These are phyloP conservation scores for Pseudotsuga menziesii DNA, from an alignment of 75 land plant genomes.

Conservation along the genomic window DNA sequence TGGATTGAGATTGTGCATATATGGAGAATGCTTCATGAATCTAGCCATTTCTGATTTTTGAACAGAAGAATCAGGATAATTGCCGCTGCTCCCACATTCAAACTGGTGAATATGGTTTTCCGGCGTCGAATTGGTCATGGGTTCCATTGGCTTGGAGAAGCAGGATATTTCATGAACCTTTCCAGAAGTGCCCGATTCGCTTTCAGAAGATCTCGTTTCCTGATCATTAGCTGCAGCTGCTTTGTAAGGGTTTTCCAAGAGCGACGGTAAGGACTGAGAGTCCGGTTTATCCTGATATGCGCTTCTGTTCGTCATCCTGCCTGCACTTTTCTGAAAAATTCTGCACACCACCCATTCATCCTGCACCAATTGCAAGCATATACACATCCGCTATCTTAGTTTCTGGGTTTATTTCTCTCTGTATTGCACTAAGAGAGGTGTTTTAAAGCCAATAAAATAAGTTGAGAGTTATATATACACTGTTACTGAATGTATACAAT, in stretches of 20 bases:
- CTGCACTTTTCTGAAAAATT: conserved; percentile 31
- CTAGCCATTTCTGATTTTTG: not conserved
- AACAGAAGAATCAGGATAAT: not conserved
- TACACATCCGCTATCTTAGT: too few relatives aligned
- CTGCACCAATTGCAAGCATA: conserved; percentile 6
- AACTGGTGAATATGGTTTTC: not conserved
- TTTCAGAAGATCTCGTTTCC: not conserved
- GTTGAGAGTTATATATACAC: too few relatives aligned
- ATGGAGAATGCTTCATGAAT: not conserved
- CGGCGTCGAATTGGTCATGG: not conserved
- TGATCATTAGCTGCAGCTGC: not conserved
- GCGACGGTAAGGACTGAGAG: conserved; percentile 2
- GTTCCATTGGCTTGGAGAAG: not conserved
- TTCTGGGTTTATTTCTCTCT: too few relatives aligned
- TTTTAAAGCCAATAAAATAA: too few relatives aligned
- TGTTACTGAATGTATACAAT: too few relatives aligned
- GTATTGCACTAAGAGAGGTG: too few relatives aligned
- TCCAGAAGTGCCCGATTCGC: not conserved
- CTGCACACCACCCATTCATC: conserved; percentile 69
- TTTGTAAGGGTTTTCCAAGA: not conserved
- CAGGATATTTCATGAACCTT: not conserved
- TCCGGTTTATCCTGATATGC: not conserved
- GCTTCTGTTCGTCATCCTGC: not conserved
- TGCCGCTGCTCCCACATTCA: not conserved
- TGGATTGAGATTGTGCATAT: not conserved